These are phyloP conservation scores for Aspergillus tanneri DNA, from an alignment of 2,329 filamentous ascomycete genomes.

Conservation along the genomic window DNA sequence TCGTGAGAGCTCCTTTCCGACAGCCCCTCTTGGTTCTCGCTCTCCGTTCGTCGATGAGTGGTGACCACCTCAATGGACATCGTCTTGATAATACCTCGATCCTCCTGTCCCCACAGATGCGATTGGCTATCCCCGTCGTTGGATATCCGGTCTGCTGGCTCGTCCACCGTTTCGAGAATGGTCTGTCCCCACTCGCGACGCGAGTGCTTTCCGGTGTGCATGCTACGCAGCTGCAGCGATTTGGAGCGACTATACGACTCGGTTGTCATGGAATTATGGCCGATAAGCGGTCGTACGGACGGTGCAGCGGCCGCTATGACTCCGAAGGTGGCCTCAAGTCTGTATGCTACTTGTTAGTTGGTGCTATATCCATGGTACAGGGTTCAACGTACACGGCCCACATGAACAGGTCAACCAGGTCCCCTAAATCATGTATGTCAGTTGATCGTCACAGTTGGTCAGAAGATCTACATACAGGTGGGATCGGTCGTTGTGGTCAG, in stretches of 20 bases:
- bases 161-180: not conserved
- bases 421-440: conserved; percentile 3
- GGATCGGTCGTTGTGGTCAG: conserved; percentile 4
- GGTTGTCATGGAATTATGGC: conserved; percentile 6
- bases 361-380: not conserved
- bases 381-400: conserved; percentile 1
- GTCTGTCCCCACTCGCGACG: not conserved
- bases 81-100: conserved; percentile 4
- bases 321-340: conserved; percentile 3
- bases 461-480: not conserved
- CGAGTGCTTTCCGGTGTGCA: not conserved
- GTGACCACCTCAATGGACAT: conserved; percentile 4
- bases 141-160: not conserved
- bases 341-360: not conserved
- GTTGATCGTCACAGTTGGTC: not conserved
- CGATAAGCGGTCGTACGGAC: conserved; percentile 4
- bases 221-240: conserved; percentile 2
- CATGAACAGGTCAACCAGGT: conserved; percentile 6
- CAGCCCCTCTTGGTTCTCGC: not conserved
- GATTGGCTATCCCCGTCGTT: conserved; percentile 1
- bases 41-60: not conserved
- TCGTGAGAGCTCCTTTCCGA: not conserved
- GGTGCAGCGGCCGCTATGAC: conserved; percentile 4
- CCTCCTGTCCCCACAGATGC: not conserved
- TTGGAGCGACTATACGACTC: conserved; percentile 3